Base-by-base conservation (phyloP, 768 basidiomycete genomes). In the Psilocybe tampanensis region DNA sequence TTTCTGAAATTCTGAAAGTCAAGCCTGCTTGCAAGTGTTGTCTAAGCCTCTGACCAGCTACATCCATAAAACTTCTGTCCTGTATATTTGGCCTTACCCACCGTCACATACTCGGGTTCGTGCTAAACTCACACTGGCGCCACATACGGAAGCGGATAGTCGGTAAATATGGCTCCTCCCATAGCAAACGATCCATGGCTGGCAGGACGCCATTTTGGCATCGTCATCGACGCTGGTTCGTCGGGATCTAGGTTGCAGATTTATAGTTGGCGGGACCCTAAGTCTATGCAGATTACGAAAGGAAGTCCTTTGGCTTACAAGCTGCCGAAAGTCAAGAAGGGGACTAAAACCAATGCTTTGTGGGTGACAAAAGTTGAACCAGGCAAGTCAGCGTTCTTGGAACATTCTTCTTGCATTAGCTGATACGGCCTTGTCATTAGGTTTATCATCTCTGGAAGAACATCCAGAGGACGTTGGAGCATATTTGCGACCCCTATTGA, bases 201-300 rank as follows among this genome's bases (percentile, higher is more conserved):
- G 54, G 74, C 81, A 58, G 86, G 85, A 54, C 86, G 94, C 63
- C 86, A 88, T 65, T 96, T 94, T 73, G 94, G 93, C 58, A 83
- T 98, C 58, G 95, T 98, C 60, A 93, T 99, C 72, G 97, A 99
- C 78, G 97, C 97, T 68, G 97, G 97, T 59, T 97, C 95, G 70
- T 98, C 95, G 21, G 97, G 97, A 24, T 98, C 96, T 4, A 80
- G 97, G 52, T 77, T 98, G 33, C 95, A 98, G 71, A 94, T 98
- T 64, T 98, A 99, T 76, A 94, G 92, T 70, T 99, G 96, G 97
- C 83, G 83, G 60, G 89, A 98, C 70, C 89, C 95, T 19, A 80
- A 84, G 55, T 70, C 79, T 8, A 66, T 78, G 17, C 63, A 62
- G 2, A 77, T 86, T 43, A 77, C 81, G 17, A 78, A 83, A 54